Evolutionary conservation across 2,329 filamentous ascomycete species (phyloP), one percentile per base, ranked within the genome.

Genomic region (Neocatenulostroma microsporum): DNA sequence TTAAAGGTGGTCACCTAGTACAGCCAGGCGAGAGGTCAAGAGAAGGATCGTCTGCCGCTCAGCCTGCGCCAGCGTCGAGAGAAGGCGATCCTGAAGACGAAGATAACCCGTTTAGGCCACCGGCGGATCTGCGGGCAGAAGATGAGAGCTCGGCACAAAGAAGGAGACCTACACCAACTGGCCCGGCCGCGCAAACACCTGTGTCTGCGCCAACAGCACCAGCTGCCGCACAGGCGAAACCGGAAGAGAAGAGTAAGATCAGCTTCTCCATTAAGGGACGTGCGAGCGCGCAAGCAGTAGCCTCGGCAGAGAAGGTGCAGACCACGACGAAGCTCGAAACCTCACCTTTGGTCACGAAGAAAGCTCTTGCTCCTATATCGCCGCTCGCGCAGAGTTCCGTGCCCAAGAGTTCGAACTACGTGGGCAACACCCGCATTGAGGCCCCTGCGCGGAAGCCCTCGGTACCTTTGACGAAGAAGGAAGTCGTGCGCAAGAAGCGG

Each of bases 191-290:
- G 17, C 21, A 44, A 18, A 38, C 37, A 15, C 30, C 29, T 3
- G 30, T 39, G n/a, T 21, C 41, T 9, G 50, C 45, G 39, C 44
- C 46, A n/a, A 42, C 37, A 15, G 47, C 43, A 27, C 45, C 45
- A 21, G 73, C 74, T 39, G 66, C 73, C 25, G 62, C 39, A 4
- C 45, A 50, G 21, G 45, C 46, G 6, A 55, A 55, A 26, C n/a
- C n/a, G n/a, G n/a, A n/a, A n/a, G 44, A 47, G 13, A 61, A 57
- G 42, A 53, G 49, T 26, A 91, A 89, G 62, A 93, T 95, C 54
- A 93, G 86, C 58, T 96, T 96, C 59, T 86, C 87, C 1, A 86
- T 96, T 61, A 95, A 95, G 58, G 74, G 80, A 8, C 74, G 82
- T 27, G 72, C 53, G 11, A 52, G 45, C 40, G 80, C 80, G 48